Evolutionary conservation across 192 early-diverging fungal genomes (phyloP), one percentile per base, ranked within the genome.

Genomic region (Dissophora globulifera): DNA sequence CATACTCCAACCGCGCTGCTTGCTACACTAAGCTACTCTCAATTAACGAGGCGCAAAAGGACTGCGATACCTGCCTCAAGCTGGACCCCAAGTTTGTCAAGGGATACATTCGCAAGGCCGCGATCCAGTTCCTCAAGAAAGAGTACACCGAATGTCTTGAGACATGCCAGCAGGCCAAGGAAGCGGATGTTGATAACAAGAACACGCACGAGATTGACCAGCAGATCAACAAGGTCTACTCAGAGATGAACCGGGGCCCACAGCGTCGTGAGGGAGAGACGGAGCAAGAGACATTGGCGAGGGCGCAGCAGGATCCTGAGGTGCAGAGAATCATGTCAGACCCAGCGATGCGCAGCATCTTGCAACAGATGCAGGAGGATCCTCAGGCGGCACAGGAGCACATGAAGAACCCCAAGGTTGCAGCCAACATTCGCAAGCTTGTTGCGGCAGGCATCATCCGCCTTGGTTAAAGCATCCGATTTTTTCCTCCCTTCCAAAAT

Each of bases 361-460:
- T 99, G 65, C 89, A 95, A 80, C 96, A 97, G 81, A 97, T 97
- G 94, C 95, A 98, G 81, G 85, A 91, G 61, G 94, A 99, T 78
- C 97, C 97, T 11, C 85, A 87, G 54, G 96, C 97, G 35, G 91
- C 90, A 27, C 89, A 89, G 58, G 96, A 97, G 51, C 96, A 99
- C 66, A 84, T 99, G 81, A 95, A 97, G 87, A 98, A 98, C 88
- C 95, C 95, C 2, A 79, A 78, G 23, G 87, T 99, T 53, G 94
- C 95, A n/a, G 86, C 89, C 64, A 99, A 97, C 80, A 90, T 99
- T 81, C 91, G 94, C 78, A 95, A 91, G 69, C 85, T 99, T 55
- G 90, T 97, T 67, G 87, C 88, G 51, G 96, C 96, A 38, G 97
- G 97, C 58, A 85, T 95, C 56, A 80, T 95, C 62, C 87, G 87